phyloP scores from a whole-genome alignment of 805 yeast species.

The Wickerhamomyces tratensis region DNA sequence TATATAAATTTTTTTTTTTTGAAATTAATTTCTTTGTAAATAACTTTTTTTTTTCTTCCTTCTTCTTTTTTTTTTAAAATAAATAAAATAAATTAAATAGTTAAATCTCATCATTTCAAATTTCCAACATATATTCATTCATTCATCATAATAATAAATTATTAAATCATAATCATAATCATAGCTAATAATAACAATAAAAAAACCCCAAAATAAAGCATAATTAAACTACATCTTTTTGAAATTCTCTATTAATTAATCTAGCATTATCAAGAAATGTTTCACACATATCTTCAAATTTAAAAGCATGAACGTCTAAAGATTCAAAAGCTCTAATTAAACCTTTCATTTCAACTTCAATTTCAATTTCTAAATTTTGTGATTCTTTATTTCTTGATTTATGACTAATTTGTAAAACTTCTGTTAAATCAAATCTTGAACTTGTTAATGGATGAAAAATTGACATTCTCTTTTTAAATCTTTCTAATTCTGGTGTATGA shows the following conservation, averaged over 20 bases:
- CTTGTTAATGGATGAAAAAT: conserved; percentile 68
- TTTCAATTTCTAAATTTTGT: conserved; percentile 35
- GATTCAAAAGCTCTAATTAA: conserved; percentile 30
- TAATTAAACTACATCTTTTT: too few species aligned
- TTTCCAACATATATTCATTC: too few species aligned
- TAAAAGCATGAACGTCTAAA: conserved; percentile 34
- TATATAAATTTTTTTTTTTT: too few species aligned
- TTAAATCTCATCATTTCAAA: too few species aligned
- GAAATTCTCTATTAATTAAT: conserved; percentile 19
- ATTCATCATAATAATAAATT: too few species aligned
- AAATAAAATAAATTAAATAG: too few species aligned
- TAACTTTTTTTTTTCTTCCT: too few species aligned
- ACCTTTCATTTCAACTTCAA: conserved; percentile 38
- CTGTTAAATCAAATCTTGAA: conserved; percentile 65
- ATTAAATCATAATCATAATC: too few species aligned
- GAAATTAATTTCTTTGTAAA: too few species aligned
- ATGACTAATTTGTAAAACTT: conserved; percentile 27
- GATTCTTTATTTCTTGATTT: conserved; percentile 17
- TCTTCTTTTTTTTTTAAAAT: too few species aligned
- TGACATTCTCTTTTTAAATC: conserved; percentile 67
- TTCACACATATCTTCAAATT: conserved; percentile 50
- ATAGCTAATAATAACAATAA: too few species aligned
- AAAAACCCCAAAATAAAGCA: too few species aligned
- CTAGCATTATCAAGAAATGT: conserved; percentile 54
- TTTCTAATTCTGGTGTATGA: conserved; percentile 41